phyloP scores from a whole-genome alignment of 345 rosid species.

The Gossypium sturtianum region DNA sequence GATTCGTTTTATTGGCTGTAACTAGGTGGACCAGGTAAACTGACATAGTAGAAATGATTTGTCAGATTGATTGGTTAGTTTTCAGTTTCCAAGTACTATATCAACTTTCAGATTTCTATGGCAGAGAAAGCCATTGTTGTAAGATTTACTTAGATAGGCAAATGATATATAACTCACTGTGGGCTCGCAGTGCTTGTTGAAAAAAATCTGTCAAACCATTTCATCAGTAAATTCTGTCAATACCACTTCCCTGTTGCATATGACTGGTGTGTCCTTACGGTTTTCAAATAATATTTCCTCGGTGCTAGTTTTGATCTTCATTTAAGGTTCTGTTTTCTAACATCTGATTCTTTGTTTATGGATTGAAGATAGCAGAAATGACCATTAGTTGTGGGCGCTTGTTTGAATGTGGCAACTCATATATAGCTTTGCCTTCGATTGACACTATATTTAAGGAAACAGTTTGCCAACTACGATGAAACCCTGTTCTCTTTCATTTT shows the following conservation, averaged over 20 bases:
- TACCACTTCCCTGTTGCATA: background rate
- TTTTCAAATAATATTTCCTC: background rate
- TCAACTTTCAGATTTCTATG: background rate
- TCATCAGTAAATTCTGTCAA: conserved; percentile 4
- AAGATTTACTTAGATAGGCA: background rate
- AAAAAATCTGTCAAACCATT: background rate
- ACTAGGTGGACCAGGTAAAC: background rate
- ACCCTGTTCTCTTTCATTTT: background rate
- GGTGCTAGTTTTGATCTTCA: background rate
- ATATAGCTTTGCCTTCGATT: background rate
- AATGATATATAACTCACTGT: background rate
- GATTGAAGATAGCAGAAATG: background rate
- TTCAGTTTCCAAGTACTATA: background rate
- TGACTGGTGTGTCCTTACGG: background rate
- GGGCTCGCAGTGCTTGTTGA: background rate
- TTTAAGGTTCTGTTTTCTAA: background rate
- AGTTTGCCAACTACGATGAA: background rate
- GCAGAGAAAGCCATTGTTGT: background rate
- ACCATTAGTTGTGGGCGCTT: background rate
- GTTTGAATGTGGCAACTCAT: background rate
- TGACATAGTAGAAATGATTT: background rate
- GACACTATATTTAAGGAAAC: no score
- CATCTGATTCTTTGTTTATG: background rate
- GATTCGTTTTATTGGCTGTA: background rate
- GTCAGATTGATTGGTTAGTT: background rate